Conservation (phyloP, 176 grass and related monocot genomes). For the Elaeis guineensis region DNA sequence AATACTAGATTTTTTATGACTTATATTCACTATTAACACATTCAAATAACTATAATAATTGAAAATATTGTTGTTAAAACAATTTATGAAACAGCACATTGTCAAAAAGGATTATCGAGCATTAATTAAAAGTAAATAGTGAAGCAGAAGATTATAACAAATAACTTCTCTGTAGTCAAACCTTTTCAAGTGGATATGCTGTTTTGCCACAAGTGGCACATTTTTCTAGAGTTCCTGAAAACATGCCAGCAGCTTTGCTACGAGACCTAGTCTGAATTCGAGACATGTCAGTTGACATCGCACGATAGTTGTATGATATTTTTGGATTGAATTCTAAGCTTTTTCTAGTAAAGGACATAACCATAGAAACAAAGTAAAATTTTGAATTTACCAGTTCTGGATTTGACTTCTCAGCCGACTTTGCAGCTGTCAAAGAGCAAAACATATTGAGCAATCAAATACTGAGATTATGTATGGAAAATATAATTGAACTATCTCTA, state of each 20-base stretch:
- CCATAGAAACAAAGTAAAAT: no score
- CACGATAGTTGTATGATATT: neutral
- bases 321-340: no score
- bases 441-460: neutral
- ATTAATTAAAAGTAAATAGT: neutral
- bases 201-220: constrained; percentile 8
- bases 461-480: neutral
- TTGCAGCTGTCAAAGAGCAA: constrained; percentile 50
- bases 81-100: no score
- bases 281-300: neutral
- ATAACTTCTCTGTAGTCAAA: neutral
- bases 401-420: constrained; percentile 40
- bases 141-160: neutral
- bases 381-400: constrained; percentile 48
- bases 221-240: constrained; percentile 6
- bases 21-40: no score
- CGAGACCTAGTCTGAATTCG: constrained; percentile 58
- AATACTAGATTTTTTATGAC: no score
- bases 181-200: constrained; percentile 10
- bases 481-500: neutral
- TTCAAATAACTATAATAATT: no score
- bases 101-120: no score
- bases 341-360: no score
- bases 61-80: no score
- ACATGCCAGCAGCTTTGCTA: constrained; percentile 1